phyloP scores from a whole-genome alignment of 768 basidiomycete species.

The Podaxis rugospora region DNA sequence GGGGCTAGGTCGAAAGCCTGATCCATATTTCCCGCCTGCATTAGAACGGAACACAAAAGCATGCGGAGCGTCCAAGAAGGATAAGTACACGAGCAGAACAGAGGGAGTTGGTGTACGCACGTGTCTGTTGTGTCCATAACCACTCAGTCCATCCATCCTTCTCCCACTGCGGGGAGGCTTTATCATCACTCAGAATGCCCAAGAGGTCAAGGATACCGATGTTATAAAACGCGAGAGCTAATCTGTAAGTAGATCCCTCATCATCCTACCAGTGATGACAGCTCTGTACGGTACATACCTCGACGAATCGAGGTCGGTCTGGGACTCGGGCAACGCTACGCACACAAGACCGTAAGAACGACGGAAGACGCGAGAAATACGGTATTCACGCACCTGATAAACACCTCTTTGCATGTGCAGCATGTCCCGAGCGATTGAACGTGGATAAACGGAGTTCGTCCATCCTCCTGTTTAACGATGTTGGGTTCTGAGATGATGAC shows the following conservation, averaged over 20 bases:
- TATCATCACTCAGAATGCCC: slow-evolving; percentile 33
- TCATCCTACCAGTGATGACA: not conserved
- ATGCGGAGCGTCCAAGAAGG: not conserved
- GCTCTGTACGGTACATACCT: slow-evolving; percentile 37
- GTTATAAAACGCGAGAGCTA: slow-evolving; percentile 87
- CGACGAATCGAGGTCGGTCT: slow-evolving; percentile 67
- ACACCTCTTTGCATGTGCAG: slow-evolving; percentile 63
- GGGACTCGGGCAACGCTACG: slow-evolving; percentile 58
- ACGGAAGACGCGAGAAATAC: not conserved
- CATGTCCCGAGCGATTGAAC: slow-evolving; percentile 50
- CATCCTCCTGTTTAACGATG: not conserved
- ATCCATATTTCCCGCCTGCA: slow-evolving; percentile 52
- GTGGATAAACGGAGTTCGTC: slow-evolving; percentile 19
- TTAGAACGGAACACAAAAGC: not conserved
- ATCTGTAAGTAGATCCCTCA: slow-evolving; percentile 34
- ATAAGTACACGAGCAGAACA: not conserved
- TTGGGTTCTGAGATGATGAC: not conserved
- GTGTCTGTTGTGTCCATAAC: slow-evolving; percentile 86
- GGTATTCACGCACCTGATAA: slow-evolving; percentile 37
- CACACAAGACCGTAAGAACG: not conserved
- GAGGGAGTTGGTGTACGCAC: slow-evolving; percentile 23
- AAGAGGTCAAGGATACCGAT: slow-evolving; percentile 81
- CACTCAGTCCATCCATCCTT: slow-evolving; percentile 69
- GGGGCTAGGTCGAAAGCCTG: slow-evolving; percentile 72
- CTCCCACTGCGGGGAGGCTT: slow-evolving; percentile 41